Evolutionary conservation across 2,329 filamentous ascomycete species (phyloP).

Genomic region (Penicillium sp.): DNA sequence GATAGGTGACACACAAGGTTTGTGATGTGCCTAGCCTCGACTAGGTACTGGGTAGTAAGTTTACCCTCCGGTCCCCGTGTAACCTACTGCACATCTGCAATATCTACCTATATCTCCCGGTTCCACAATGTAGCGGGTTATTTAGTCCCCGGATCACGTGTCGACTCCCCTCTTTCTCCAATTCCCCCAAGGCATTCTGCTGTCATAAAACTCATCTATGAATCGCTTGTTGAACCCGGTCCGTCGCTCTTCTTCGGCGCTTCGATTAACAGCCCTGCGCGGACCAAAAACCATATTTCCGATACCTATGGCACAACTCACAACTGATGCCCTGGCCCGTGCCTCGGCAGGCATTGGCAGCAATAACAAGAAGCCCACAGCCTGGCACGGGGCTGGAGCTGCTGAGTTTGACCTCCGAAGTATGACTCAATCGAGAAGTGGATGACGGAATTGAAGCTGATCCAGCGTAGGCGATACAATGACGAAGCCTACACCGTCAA

Average conservation of each 20-base stretch:
- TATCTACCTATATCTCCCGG: background rate
- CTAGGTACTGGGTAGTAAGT: background rate
- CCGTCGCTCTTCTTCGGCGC: conserved; percentile 7
- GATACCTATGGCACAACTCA: conserved; percentile 17
- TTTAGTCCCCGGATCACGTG: conserved; percentile 3
- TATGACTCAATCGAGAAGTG: conserved; percentile 13
- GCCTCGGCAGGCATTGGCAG: background rate
- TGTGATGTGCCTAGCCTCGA: background rate
- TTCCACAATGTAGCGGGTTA: background rate
- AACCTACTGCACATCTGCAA: background rate
- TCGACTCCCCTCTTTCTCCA: conserved; percentile 6
- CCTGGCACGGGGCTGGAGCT: conserved; percentile 42
- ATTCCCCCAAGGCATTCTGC: background rate
- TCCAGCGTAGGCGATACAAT: conserved; percentile 52
- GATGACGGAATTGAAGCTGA: background rate
- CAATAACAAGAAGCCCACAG: conserved; percentile 15
- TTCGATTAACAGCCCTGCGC: background rate
- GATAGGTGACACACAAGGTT: background rate
- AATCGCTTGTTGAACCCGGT: conserved; percentile 10
- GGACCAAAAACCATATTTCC: conserved; percentile 5
- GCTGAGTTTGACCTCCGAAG: conserved; percentile 52
- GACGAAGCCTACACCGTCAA: conserved; percentile 68
- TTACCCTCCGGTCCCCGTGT: background rate
- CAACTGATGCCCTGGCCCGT: conserved; percentile 11
- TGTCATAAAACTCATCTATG: conserved; percentile 8